phyloP scores from a whole-genome alignment of 352 stramenopile genomes.

The Pilasporangium apinafurcum region DNA sequence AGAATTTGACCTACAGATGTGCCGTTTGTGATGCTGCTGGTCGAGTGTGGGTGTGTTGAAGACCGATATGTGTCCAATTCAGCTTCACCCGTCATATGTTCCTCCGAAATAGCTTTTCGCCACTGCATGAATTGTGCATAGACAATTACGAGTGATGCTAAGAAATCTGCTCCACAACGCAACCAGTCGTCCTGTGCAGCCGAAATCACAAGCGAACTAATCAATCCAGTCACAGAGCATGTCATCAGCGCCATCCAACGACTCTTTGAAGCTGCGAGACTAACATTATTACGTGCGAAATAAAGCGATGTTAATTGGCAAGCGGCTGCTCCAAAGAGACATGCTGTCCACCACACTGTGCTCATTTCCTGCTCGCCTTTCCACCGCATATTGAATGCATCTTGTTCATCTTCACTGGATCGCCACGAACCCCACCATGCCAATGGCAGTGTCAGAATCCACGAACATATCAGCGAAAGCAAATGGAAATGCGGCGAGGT shows the following conservation, averaged over 20 bases:
- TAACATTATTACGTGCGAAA: conserved; percentile 16
- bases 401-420: conserved; percentile 3
- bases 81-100: conserved; percentile 12
- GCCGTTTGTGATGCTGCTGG: neutral
- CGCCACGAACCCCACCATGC: conserved; percentile 13
- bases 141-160: conserved; percentile 41
- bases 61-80: conserved; percentile 42
- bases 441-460: conserved; percentile 20
- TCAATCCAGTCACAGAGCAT: conserved; percentile 27
- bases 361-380: neutral
- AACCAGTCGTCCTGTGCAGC: conserved; percentile 45
- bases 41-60: neutral
- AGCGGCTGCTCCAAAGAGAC: conserved; percentile 5
- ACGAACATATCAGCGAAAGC: conserved; percentile 25
- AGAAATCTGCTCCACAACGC: conserved; percentile 24
- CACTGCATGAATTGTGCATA: conserved; percentile 35
- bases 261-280: conserved; percentile 15
- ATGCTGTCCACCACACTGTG: neutral
- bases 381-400: conserved; percentile 8
- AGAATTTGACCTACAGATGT: conserved; percentile 17
- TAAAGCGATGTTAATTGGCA: conserved; percentile 16
- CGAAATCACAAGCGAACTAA: conserved; percentile 27
- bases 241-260: conserved; percentile 27
- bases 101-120: conserved; percentile 9
- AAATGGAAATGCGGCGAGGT: conserved; percentile 27